A percentile compares a stretch with the other conserved stretches of the same genome.
phyloP scores from a whole-genome alignment of 2,329 filamentous ascomycete species.

The Monosporascus sp. region DNA sequence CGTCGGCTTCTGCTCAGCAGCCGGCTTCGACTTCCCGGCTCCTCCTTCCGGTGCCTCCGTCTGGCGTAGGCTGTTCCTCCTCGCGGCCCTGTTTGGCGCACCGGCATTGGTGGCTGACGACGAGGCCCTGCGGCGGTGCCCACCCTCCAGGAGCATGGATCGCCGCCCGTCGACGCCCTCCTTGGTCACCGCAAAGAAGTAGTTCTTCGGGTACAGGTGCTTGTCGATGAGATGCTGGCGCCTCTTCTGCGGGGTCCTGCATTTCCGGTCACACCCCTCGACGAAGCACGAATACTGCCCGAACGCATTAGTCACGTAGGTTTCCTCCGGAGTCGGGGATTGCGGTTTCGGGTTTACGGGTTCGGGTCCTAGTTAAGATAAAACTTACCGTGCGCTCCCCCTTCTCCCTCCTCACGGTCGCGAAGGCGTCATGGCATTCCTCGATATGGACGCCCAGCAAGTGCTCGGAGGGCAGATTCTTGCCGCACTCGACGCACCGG shows the following conservation, averaged over 20 bases:
- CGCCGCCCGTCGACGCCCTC: constrained; percentile 82
- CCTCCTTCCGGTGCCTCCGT: constrained; percentile 10
- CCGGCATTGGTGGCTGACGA: constrained; percentile 31
- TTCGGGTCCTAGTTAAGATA: no score
- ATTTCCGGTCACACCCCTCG: constrained; percentile 80
- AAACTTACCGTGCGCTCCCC: constrained; percentile 77
- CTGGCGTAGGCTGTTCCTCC: constrained; percentile 25
- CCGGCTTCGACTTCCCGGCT: constrained; percentile 5
- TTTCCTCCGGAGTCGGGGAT: neutral
- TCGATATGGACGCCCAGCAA: constrained; percentile 80
- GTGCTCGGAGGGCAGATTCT: constrained; percentile 82
- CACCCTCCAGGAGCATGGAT: constrained; percentile 66
- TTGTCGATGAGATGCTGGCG: constrained; percentile 89
- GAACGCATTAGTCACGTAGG: constrained; percentile 7
- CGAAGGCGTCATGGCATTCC: constrained; percentile 83
- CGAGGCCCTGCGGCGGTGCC: constrained; percentile 43
- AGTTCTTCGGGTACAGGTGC: constrained; percentile 83
- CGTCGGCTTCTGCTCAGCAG: neutral
- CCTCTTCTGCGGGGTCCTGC: constrained; percentile 76
- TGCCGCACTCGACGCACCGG: constrained; percentile 76
- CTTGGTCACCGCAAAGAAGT: constrained; percentile 82
- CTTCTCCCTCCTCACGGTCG: constrained; percentile 63
- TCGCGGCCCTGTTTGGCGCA: constrained; percentile 15
- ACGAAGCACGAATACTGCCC: constrained; percentile 80
- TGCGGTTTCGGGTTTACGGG: no score